A percentile compares a stretch with the other conserved stretches of the same genome.
phyloP scores from a whole-genome alignment of 1,284 basidiomycete genomes.

The Chalciporus sp. region DNA sequence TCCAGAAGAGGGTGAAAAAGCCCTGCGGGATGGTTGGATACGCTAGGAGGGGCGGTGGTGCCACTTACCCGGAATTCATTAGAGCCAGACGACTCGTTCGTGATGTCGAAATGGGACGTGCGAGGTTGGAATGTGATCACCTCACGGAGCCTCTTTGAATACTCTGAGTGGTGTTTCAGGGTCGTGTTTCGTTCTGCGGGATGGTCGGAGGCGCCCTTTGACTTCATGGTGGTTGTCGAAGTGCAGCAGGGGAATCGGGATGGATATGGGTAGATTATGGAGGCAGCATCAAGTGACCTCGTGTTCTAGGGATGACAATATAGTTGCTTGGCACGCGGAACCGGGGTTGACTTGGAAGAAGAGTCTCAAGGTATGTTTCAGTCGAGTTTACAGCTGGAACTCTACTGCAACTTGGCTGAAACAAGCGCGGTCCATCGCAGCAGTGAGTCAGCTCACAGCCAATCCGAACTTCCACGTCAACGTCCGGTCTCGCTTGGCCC shows the following conservation, averaged over 20 bases:
- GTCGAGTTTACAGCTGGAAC: too few species aligned
- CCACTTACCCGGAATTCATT: conserved; percentile 85
- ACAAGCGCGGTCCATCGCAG: too few species aligned
- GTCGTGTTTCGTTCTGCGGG: conserved; percentile 69
- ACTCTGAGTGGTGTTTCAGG: conserved; percentile 55
- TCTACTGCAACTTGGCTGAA: too few species aligned
- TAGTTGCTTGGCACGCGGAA: too few species aligned
- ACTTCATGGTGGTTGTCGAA: conserved; percentile 25
- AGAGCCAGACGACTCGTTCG: conserved; percentile 67
- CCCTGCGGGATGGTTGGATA: conserved; percentile 49
- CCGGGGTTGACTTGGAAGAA: too few species aligned
- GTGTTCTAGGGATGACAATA: too few species aligned
- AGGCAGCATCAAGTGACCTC: too few species aligned
- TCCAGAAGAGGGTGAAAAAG: conserved; percentile 93
- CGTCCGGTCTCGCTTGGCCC: too few species aligned
- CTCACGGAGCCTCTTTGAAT: conserved; percentile 70
- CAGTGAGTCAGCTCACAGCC: too few species aligned
- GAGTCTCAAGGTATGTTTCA: too few species aligned
- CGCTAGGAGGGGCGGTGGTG: background rate
- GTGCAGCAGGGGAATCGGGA: background rate
- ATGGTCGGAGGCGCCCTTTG: conserved; percentile 50
- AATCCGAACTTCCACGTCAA: too few species aligned
- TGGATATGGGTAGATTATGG: conserved; percentile 2
- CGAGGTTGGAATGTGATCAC: conserved; percentile 85
- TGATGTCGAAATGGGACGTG: conserved; percentile 81